Conservation (phyloP, 352 stramenopile species). For the Globisporangium mamillatum region DNA sequence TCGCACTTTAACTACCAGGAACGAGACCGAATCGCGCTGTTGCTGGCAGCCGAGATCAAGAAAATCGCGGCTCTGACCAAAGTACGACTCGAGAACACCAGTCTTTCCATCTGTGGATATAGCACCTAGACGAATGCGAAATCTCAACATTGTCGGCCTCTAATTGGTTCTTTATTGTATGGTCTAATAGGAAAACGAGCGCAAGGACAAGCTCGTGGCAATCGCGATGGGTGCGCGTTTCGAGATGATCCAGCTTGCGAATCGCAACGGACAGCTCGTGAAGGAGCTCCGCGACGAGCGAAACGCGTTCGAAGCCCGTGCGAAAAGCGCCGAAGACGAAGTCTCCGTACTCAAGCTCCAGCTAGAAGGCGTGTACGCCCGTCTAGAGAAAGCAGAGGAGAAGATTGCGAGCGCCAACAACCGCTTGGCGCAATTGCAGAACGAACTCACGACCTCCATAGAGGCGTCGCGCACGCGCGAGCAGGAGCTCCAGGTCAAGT, state of each 20-base stretch:
- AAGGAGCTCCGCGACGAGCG: slow-evolving; percentile 32
- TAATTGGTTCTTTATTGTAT: neutral
- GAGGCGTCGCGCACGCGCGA: slow-evolving; percentile 34
- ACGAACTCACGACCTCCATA: slow-evolving; percentile 28
- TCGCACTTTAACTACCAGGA: slow-evolving; percentile 27
- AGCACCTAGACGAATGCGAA: neutral
- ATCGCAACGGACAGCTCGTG: slow-evolving; percentile 36
- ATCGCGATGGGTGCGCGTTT: slow-evolving; percentile 76
- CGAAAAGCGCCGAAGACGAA: slow-evolving; percentile 40
- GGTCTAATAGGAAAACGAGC: slow-evolving; percentile 44
- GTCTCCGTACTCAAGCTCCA: slow-evolving; percentile 34
- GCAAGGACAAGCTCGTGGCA: slow-evolving; percentile 72
- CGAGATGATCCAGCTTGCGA: slow-evolving; percentile 60
- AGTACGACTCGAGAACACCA: slow-evolving; percentile 19
- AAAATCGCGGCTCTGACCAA: slow-evolving; percentile 70
- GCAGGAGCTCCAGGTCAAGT: slow-evolving; percentile 33
- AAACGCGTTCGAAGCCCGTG: slow-evolving; percentile 19
- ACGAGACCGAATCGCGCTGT: slow-evolving; percentile 40
- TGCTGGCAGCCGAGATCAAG: slow-evolving; percentile 70
- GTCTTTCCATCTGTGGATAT: neutral
- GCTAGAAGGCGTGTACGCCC: slow-evolving; percentile 43
- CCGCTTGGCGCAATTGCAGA: slow-evolving; percentile 27
- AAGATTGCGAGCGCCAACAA: slow-evolving; percentile 21
- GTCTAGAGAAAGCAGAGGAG: slow-evolving; percentile 38
- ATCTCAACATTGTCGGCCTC: neutral